Percentiles rank a stretch among this genome's conserved stretches.
Evolutionary conservation across 495 filamentous ascomycete species (phyloP).

Genomic region (Tuber borchii): DNA sequence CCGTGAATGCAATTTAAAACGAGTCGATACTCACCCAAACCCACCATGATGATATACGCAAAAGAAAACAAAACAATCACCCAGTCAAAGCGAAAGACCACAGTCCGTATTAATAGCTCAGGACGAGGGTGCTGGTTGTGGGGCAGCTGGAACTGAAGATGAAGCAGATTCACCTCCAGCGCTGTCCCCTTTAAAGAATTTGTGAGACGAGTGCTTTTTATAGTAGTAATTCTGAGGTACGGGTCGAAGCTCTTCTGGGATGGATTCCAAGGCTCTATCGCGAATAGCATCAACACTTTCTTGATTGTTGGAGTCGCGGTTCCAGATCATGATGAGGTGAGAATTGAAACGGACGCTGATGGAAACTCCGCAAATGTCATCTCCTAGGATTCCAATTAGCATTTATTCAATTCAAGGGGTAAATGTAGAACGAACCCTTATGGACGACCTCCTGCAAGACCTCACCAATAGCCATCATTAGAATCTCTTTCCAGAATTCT

Average conservation of each 20-base stretch:
- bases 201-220: constrained; percentile 52
- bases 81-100: not conserved
- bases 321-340: constrained; percentile 79
- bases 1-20: not conserved
- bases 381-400: constrained; percentile 48
- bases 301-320: constrained; percentile 67
- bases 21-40: not conserved
- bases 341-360: constrained; percentile 68
- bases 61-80: not conserved
- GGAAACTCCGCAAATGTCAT: constrained; percentile 71
- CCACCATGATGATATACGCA: not conserved
- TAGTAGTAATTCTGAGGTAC: constrained; percentile 63
- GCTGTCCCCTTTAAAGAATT: constrained; percentile 47
- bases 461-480: constrained; percentile 78
- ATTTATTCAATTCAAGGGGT: not conserved
- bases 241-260: constrained; percentile 61
- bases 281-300: constrained; percentile 66
- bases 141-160: not conserved
- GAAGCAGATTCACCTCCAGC: constrained; percentile 1
- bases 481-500: constrained; percentile 73
- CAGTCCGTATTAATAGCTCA: not conserved
- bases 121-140: not conserved
- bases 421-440: constrained; percentile 50
- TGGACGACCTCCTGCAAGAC: constrained; percentile 69
- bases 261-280: constrained; percentile 58